Evolutionary conservation across 768 basidiomycete genomes (phyloP), one percentile per base, ranked within the genome.

Genomic region (Lentinus tigrinus): DNA sequence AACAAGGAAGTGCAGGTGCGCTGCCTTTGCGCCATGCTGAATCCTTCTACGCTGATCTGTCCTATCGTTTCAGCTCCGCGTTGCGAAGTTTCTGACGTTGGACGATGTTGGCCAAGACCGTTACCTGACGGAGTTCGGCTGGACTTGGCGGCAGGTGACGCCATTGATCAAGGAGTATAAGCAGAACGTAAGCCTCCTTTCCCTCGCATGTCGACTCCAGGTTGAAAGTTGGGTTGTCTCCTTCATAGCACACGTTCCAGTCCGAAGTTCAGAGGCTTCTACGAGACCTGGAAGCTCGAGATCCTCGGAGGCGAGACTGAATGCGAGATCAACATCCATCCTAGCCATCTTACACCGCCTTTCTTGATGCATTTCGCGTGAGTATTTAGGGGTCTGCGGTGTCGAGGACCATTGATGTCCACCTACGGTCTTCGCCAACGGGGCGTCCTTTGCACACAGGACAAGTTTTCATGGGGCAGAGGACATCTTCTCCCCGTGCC

Each of bases 71-170:
- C 76, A 81, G 69, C 65, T 80, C n/a, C 77, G 84, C 2, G 73
- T 78, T 9, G 83, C 83, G 21, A 72, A 73, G 47, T 85, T 83
- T 63, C 69, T 87, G 28, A 46, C 56, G 23, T 11, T 56, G 19
- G 54, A 69, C 31, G 48, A 53, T 9, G 24, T 48, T 6, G 72
- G 69, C 34, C 73, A 77, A 59, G 84, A 86, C 52, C 77, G 60
- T 63, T 79, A 82, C 75, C 63, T 78, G 66, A 63, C 60, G 27
- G 75, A 82, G 52, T 85, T 73, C 65, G 70, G 73, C 0, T 87
- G 85, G 85, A 75, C 77, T 0, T 82, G 73, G 71, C 73, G 77
- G 39, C 78, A 80, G 52, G 78, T 80, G 19, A 63, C 72, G 14
- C 76, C 81, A 2, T 72, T 87, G 42, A 60, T 71, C 37, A 67